Evolutionary conservation across 352 stramenopile genomes (phyloP), one percentile per base, ranked within the genome.

Genomic region (Phytophthora sp.): DNA sequence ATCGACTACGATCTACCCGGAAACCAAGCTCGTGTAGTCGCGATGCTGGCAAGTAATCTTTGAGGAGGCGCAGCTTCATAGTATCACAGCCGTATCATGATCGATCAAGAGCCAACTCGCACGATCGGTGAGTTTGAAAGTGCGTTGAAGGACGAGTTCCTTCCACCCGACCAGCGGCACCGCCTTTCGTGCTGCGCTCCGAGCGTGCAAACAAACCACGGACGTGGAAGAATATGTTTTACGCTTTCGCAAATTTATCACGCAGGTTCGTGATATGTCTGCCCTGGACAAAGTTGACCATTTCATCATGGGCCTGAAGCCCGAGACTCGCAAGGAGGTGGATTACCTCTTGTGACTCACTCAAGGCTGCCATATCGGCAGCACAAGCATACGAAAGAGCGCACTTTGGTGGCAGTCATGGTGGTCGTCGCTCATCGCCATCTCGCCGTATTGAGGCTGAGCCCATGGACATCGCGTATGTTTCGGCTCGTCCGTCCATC

Each of bases 221-320:
- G 11, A 45, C 7, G 35, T 66, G 2, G 63, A 67, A 2, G 55
- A 72, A 13, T 72, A 67, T 32, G 63, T 67, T 2, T 49, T 42
- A 18, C 42, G 64, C 1, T 73, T 66, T 27, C 62, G 62, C 15
- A 50, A 67, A 32, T n/a, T n/a, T n/a, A 62, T 72, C 52, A 72
- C 38, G 1, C 55, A 67, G 23, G 38, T 67, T 1, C 44, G 46
- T 10, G 44, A 68, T n/a, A 73, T 73, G 64, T 52, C 37, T 2
- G 51, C 54, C 18, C 37, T 72, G 2, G 51, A 73, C 38, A 54
- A 68, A 26, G 51, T 64, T 2, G 64, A 68, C 44, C 45, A 46
- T 4, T 73, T 73, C 32, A 53, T 53, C 18, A 41, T 23, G 7
- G 44, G 44, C 9, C 20, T 43, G 20, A n/a, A 54, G 21, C 32